Evolutionary conservation across 108 stramenopile genomes (phyloP).

Genomic region (Halocafeteria seosinensis): DNA sequence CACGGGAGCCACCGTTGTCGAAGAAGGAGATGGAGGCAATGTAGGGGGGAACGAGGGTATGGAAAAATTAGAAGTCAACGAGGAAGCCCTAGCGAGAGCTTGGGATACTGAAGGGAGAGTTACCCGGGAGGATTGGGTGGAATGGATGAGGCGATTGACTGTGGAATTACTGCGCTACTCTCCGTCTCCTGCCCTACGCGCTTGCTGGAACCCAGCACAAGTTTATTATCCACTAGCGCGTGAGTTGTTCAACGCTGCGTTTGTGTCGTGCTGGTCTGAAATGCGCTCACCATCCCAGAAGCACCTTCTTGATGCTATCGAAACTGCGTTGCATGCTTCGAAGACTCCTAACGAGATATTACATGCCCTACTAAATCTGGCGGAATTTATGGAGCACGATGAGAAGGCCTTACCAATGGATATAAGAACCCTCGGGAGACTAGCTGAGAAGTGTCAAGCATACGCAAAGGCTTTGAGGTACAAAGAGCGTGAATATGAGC

Average conservation of each 20-base stretch:
- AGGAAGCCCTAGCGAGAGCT: conserved; percentile 49
- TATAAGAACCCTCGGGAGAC: conserved; percentile 60
- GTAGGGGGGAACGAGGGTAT: neutral
- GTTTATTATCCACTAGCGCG: conserved; percentile 77
- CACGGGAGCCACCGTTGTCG: neutral
- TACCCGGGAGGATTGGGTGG: conserved; percentile 82
- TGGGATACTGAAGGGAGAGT: conserved; percentile 76
- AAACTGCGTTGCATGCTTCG: conserved; percentile 59
- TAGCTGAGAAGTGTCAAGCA: conserved; percentile 80
- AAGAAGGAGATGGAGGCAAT: neutral
- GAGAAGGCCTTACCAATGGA: conserved; percentile 73
- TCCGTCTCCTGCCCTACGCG: conserved; percentile 72
- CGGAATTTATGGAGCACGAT: conserved; percentile 94
- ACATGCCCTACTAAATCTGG: conserved; percentile 76
- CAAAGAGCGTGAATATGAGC: conserved; percentile 69
- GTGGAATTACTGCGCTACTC: conserved; percentile 81
- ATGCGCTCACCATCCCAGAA: conserved; percentile 49
- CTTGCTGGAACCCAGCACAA: conserved; percentile 69
- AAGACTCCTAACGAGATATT: conserved; percentile 54
- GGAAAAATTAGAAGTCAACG: conserved; percentile 34
- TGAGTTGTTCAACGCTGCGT: conserved; percentile 87
- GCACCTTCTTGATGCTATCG: conserved; percentile 57
- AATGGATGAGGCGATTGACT: conserved; percentile 79
- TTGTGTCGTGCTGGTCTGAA: conserved; percentile 82
- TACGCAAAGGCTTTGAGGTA: conserved; percentile 87